Conservation (phyloP, 208 protist genomes). For the Porcisia hertigi region DNA sequence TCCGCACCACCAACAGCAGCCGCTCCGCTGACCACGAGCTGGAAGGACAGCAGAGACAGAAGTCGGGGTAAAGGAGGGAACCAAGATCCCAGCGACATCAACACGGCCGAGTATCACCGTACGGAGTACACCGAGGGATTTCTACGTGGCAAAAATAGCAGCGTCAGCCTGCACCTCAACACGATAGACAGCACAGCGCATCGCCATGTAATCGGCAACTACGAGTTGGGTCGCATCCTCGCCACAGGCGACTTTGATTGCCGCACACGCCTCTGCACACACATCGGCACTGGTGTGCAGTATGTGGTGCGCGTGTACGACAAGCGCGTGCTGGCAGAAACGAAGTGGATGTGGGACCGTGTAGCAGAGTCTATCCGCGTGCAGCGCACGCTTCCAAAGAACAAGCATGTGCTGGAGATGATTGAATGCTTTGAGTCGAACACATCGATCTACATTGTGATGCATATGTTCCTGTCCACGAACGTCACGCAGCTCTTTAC, state of each 20-base stretch:
- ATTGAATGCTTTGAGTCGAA: constrained; percentile 86
- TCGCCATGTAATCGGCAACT: constrained; percentile 79
- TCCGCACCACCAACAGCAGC: not conserved
- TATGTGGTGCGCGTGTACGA: constrained; percentile 87
- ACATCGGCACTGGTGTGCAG: constrained; percentile 72
- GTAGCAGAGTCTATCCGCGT: constrained; percentile 81
- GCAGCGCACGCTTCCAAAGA: constrained; percentile 75
- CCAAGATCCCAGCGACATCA: not conserved
- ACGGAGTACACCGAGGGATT: not conserved
- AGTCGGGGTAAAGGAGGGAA: not conserved
- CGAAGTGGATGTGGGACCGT: constrained; percentile 86
- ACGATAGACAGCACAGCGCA: not conserved
- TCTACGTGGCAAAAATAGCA: not conserved
- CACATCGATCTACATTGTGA: constrained; percentile 84
- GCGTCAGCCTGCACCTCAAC: not conserved
- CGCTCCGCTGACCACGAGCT: not conserved
- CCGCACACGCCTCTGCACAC: constrained; percentile 77
- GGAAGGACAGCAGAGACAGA: not conserved
- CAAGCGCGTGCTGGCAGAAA: constrained; percentile 71
- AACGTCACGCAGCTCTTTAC: constrained; percentile 72
- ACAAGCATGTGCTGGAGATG: constrained; percentile 86
- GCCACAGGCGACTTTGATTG: constrained; percentile 87
- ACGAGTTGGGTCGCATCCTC: constrained; percentile 79
- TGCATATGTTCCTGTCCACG: constrained; percentile 76
- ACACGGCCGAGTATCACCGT: not conserved